Evolutionary conservation across 345 rosid species (phyloP).

Genomic region (Moricandia moricandioides): DNA sequence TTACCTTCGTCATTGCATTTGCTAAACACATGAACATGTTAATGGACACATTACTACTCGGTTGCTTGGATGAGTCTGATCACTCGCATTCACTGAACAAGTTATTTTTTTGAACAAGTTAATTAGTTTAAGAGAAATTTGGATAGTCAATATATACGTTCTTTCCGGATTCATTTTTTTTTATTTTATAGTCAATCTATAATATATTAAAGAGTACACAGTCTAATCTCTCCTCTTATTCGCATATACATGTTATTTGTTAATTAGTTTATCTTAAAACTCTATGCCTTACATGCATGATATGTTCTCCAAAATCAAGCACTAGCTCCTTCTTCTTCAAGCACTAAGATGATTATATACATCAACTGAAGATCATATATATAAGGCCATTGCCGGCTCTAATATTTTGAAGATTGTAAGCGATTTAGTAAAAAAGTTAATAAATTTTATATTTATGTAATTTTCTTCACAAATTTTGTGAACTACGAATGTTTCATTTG

Average conservation of each 20-base stretch:
- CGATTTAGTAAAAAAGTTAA: too few species aligned
- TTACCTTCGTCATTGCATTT: conserved; percentile 24
- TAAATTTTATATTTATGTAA: too few species aligned
- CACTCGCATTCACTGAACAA: too few species aligned
- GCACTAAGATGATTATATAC: not conserved
- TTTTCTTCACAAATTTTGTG: too few species aligned
- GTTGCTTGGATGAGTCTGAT: not conserved
- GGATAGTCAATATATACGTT: too few species aligned
- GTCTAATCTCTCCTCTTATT: not conserved
- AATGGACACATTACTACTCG: conserved; percentile 1
- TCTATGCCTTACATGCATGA: not conserved
- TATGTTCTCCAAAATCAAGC: not conserved
- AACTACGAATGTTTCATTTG: too few species aligned
- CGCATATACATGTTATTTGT: not conserved
- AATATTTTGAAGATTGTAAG: too few species aligned
- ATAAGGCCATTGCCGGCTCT: too few species aligned
- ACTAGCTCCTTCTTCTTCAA: not conserved
- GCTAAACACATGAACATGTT: conserved; percentile 30
- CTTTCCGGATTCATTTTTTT: not conserved
- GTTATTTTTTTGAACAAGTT: too few species aligned
- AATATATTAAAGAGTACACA: not conserved
- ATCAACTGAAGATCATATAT: not conserved
- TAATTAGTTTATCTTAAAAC: not conserved
- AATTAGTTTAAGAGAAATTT: too few species aligned
- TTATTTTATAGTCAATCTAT: not conserved